Evolutionary conservation across 139 green algal species (phyloP), one percentile per base, ranked within the genome.

Genomic region (Chlorella sp.): DNA sequence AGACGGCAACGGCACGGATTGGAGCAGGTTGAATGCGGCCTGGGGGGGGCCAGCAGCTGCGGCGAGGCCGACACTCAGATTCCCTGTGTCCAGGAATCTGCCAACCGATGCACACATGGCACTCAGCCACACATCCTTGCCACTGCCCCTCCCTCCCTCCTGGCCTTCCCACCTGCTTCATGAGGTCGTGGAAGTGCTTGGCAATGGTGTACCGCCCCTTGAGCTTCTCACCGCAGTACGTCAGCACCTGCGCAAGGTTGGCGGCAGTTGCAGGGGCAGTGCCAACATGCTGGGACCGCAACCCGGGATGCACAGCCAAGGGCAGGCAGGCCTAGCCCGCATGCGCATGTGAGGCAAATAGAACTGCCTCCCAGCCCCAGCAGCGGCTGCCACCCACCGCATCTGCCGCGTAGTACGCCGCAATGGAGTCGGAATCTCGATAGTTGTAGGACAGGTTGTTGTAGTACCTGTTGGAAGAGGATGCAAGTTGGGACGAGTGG

Each of bases 161-260:
- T n/a, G n/a, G n/a, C n/a, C n/a, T n/a, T n/a, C 51, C 51, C 41
- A 83, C 44, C 54, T 82, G 84, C 28, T 40, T 60, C 58, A 81
- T 67, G 7, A 89, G 56, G 68, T 28, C 24, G 82, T 89, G 84
- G 40, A 87, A 90, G 70, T 86, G 84, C 68, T 79, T 76, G 69
- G 86, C 86, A 16, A 85, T 56, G n/a, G 86, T 89, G 64, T 87
- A 89, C 81, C 73, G 43, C 67, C 86, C 86, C 76, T 84, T 89
- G 36, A 75, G 75, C 75, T 76, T 62, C 74, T 81, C 54, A 41
- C 72, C 70, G 56, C 41, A 46, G 72, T 82, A 86, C 56, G 40
- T 58, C 56, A 84, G 30, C n/a, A 64, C 69, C 51, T 85, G 79
- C 56, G 43, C 20, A 0, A 73, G 51, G n/a, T 26, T 1, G 19